phyloP scores from a whole-genome alignment of 805 yeast species.

The Yamadazyma kitorensis region DNA sequence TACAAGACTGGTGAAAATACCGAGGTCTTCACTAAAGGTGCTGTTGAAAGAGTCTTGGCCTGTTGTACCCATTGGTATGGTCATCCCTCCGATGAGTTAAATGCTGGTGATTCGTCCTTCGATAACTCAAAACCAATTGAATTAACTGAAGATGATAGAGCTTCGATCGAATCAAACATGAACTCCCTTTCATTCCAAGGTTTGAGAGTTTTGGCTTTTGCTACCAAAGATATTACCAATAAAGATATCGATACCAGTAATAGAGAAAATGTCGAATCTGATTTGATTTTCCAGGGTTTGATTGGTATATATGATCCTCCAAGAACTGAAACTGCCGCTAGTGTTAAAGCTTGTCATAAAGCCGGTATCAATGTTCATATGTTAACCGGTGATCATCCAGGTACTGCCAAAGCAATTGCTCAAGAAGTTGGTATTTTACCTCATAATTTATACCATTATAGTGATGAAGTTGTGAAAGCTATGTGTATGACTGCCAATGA shows the following conservation, averaged over 20 bases:
- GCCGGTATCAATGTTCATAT: constrained; percentile 80
- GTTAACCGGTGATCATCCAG: constrained; percentile 81
- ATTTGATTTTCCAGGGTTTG: constrained; percentile 59
- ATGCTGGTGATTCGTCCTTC: constrained; percentile 12
- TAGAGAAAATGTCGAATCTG: constrained; percentile 47
- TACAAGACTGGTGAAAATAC: constrained; percentile 32
- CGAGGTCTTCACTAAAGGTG: constrained; percentile 61
- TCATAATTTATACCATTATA: constrained; percentile 34
- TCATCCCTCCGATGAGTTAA: constrained; percentile 23
- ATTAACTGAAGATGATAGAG: constrained; percentile 41
- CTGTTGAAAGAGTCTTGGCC: constrained; percentile 64
- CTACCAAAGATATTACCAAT: constrained; percentile 36
- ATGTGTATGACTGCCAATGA: constrained; percentile 40
- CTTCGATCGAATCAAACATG: constrained; percentile 52
- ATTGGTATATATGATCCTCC: constrained; percentile 84
- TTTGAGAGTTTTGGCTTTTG: constrained; percentile 71
- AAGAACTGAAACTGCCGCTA: constrained; percentile 60
- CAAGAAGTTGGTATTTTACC: constrained; percentile 79
- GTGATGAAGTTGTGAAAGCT: constrained; percentile 29
- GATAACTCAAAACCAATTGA: constrained; percentile 17
- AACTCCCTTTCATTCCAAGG: constrained; percentile 61
- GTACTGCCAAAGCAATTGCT: constrained; percentile 77
- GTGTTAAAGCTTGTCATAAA: constrained; percentile 63
- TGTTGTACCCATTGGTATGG: constrained; percentile 57
- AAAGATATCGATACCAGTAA: constrained; percentile 16